A percentile compares a stretch with the other conserved stretches of the same genome.
These are phyloP conservation scores for Eimeria acervulina DNA, from an alignment of 169 alveolate species.

Conservation along the genomic window DNA sequence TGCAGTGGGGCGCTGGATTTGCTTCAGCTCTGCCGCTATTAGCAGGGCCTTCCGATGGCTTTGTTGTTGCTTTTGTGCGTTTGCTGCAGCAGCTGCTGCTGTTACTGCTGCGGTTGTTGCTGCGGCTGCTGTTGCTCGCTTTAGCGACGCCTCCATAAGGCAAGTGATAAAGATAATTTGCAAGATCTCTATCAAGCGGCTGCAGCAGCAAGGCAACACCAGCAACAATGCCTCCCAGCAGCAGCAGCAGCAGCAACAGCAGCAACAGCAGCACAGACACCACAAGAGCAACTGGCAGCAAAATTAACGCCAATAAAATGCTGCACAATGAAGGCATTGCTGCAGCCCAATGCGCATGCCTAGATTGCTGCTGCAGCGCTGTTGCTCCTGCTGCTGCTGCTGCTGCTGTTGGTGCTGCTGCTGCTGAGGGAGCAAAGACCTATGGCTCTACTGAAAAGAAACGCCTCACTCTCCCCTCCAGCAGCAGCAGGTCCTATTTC, in stretches of 20 bases:
- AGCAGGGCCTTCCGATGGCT: neutral
- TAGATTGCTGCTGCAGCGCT: conserved; percentile 13
- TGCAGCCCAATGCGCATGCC: conserved; percentile 17
- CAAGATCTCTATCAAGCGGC: conserved; percentile 11
- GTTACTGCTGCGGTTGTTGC: neutral
- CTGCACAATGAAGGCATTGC: conserved; percentile 55
- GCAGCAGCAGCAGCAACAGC: conserved; percentile 24
- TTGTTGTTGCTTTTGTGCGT: neutral
- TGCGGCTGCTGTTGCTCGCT: conserved; percentile 24
- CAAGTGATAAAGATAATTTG: neutral
- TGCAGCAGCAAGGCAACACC: neutral
- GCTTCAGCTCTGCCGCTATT: neutral
- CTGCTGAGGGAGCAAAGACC: too few species aligned
- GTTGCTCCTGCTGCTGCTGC: neutral
- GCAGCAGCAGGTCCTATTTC: neutral
- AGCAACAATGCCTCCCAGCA: neutral
- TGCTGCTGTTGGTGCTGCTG: neutral
- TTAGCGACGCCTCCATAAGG: conserved; percentile 32
- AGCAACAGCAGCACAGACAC: conserved; percentile 17
- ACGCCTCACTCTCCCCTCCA: neutral
- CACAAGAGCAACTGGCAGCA: conserved; percentile 34
- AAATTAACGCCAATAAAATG: neutral
- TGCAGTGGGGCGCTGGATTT: neutral
- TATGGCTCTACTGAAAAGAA: too few species aligned
- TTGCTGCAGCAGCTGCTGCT: neutral